Evolutionary conservation across 225 moss, liverwort and hornwort species (phyloP), one percentile per base, ranked within the genome.

Genomic region (Antitrichia curtipendula): DNA sequence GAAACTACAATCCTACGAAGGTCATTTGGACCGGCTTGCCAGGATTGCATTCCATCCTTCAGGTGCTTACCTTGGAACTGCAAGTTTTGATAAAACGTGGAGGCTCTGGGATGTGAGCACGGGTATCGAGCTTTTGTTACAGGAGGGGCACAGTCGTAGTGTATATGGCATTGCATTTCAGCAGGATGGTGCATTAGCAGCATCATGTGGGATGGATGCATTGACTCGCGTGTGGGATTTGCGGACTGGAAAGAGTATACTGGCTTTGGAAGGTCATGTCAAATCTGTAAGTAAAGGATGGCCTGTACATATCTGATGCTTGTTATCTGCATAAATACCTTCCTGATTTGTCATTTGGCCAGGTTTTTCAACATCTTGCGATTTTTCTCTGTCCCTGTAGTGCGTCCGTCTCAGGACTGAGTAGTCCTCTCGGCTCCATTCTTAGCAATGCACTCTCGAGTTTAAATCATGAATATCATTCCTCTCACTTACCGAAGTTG

Each of bases 31-130:
- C 84, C 95, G 99, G 21, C 95, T 99, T 88, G 97, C 97, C 43
- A 95, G 99, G 84, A 93, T 99, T 89, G 95, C 97, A 59, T 99
- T 99, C 69, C 99, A 99, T 90, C 97, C 99, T 82, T 93, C 96
- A 78, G 99, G 99, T 89, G 92, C 94, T 75, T 99, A 97, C 84
- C 73, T 99, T 81, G 97, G 97, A 89, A 99, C 96, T 75, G 97
- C 99, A 57, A 99, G 99, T 92, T 99, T 95, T 80, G 97, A 99
- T 86, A 96, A 93, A 91, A 99, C 99, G 49, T 99, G 99, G 99
- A 95, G 99, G 90, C 90, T 99, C 80, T 99, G 99, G 99, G 99
- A 99, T 85, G 95, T 99, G 53, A 92, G 85, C 89, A 99, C 99
- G 27, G 99, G 99, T 43, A 90, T 94, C 34, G 99, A 99, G 89